Evolutionary conservation across 768 basidiomycete genomes (phyloP).

Genomic region (Mycena pura): DNA sequence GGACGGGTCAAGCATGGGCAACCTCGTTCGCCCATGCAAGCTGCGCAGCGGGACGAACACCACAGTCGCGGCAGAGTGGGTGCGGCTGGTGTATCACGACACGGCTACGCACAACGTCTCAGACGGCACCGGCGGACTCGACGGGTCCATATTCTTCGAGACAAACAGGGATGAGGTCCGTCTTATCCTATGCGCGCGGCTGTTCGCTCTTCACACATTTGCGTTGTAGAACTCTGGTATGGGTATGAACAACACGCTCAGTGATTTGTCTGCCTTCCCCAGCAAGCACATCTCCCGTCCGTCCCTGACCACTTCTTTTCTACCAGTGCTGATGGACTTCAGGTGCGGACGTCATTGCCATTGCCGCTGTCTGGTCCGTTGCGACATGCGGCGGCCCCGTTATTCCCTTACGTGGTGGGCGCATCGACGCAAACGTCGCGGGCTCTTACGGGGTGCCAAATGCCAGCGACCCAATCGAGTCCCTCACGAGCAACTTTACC

Average conservation of each 20-base stretch:
- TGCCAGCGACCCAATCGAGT: conserved; percentile 47
- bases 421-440: conserved; percentile 46
- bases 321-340: not conserved
- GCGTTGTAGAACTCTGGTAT: conserved; percentile 50
- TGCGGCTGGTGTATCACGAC: conserved; percentile 57
- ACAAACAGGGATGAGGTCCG: conserved; percentile 48
- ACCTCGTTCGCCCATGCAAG: conserved; percentile 39
- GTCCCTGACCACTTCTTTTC: conserved; percentile 24
- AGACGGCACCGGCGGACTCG: conserved; percentile 57
- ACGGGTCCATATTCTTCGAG: conserved; percentile 58
- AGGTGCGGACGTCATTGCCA: conserved; percentile 55
- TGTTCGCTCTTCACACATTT: not conserved
- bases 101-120: conserved; percentile 52
- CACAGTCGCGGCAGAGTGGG: conserved; percentile 48
- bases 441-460: conserved; percentile 50
- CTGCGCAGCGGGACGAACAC: conserved; percentile 35
- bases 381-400: conserved; percentile 54
- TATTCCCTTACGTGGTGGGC: conserved; percentile 49
- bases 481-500: conserved; percentile 46
- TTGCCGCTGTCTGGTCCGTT: conserved; percentile 45
- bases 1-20: conserved; percentile 39
- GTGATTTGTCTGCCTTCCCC: conserved; percentile 49
- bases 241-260: conserved; percentile 51
- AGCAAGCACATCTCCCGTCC: conserved; percentile 53
- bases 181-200: not conserved